phyloP scores from a whole-genome alignment of 768 basidiomycete species.

The Phylloporus sp. region DNA sequence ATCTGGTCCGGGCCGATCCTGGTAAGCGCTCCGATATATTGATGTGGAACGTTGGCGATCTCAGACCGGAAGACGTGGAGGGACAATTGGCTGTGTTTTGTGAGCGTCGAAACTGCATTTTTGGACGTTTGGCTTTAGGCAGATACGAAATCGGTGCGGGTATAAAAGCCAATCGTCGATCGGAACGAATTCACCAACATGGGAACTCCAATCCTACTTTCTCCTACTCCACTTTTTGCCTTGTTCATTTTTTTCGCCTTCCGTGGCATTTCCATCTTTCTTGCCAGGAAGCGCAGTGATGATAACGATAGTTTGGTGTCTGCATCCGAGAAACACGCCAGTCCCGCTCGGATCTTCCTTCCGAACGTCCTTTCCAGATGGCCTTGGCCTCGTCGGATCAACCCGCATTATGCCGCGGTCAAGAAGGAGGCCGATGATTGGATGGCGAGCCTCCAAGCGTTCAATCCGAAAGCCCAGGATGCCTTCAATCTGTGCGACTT shows the following conservation, averaged over 20 bases:
- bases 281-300: too few species aligned
- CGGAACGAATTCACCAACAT: neutral
- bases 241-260: neutral
- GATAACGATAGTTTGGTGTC: too few species aligned
- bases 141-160: neutral
- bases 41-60: neutral
- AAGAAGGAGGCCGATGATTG: slow-evolving; percentile 5
- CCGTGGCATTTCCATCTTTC: neutral
- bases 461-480: slow-evolving; percentile 10
- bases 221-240: neutral
- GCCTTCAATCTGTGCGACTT: slow-evolving; percentile 13
- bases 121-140: neutral
- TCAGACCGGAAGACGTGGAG: neutral
- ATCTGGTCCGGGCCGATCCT: too few species aligned
- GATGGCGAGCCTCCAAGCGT: slow-evolving; percentile 4
- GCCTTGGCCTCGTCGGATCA: slow-evolving; percentile 12
- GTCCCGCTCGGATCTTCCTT: slow-evolving; percentile 1
- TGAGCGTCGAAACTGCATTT: neutral
- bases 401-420: neutral
- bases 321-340: too few species aligned
- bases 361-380: slow-evolving; percentile 9
- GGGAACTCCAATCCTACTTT: neutral
- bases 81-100: neutral
- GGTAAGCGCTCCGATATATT: too few species aligned
- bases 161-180: too few species aligned